Percentiles rank a stretch among this genome's conserved stretches.
Evolutionary conservation across 1,139 yeast genomes (phyloP).

Genomic region (Magnusiomyces clavatus): DNA sequence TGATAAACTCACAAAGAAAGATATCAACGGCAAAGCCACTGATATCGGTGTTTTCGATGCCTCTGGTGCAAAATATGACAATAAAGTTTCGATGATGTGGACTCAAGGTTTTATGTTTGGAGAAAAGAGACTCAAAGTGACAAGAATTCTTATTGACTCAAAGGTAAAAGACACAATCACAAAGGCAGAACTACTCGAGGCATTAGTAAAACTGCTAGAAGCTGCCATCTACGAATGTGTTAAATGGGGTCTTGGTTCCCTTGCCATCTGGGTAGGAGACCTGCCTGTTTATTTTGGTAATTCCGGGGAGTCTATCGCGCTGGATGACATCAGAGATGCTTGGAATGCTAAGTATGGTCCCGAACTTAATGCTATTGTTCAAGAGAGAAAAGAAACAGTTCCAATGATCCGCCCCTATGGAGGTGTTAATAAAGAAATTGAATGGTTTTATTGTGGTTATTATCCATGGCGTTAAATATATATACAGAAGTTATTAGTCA

Average conservation of each 20-base stretch:
- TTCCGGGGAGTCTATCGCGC: not conserved
- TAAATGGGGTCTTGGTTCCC: constrained; percentile 19
- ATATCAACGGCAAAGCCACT: too few species aligned
- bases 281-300: constrained; percentile 16
- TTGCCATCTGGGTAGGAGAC: constrained; percentile 25
- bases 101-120: too few species aligned
- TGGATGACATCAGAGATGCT: not conserved
- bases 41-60: too few species aligned
- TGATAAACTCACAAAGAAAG: too few species aligned
- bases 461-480: too few species aligned
- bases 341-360: not conserved
- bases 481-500: too few species aligned
- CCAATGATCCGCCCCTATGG: constrained; percentile 1
- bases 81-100: not conserved
- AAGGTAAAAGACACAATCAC: not conserved
- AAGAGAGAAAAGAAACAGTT: not conserved
- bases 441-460: too few species aligned
- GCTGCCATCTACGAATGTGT: constrained; percentile 26
- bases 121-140: not conserved
- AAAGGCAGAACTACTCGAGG: constrained; percentile 9
- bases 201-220: constrained; percentile 17
- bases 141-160: not conserved
- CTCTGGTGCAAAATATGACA: not conserved
- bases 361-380: not conserved
- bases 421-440: too few species aligned